Base-by-base conservation (phyloP, 805 yeast species). In the Barnettozyma botsteinii region DNA sequence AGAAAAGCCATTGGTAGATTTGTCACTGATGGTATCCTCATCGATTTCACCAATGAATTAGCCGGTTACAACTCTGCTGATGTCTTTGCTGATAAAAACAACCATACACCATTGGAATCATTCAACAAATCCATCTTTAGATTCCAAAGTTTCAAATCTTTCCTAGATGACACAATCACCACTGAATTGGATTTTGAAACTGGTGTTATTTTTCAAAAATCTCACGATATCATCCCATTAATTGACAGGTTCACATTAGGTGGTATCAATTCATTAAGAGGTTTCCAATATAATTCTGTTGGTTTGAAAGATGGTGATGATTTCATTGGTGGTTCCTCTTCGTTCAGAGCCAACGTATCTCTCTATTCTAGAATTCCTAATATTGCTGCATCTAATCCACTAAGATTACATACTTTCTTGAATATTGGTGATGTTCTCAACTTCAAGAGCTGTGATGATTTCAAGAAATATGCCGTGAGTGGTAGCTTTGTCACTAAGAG, bases 181-280 rank as follows among this genome's bases (percentile, higher is more conserved):
- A 50, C 77, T 7, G 69, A 72, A 19, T 40, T 76, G 2, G 61
- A 67, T 14, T 53, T 66, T 11, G 69, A 71, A 28, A 60, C 71
- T 18, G 94, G 91, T 17, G 62, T 66, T 17, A 66, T 82, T 37
- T 57, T 63, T 44, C 43, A 55, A 8, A 49, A 57, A n/a, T 48
- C 51, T 3, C 55, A 56, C 33, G 54, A 63, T 10, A 43, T 35
- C 40, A 62, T 85, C 1, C 88, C 82, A 51, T 57, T 79, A 27
- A 67, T 77, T 41, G 96, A 87, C 57, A 69, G 79, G 45, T 85
- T 86, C 56, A 81, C 76, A 55, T 66, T 85, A 37, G 88, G 93
- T 13, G 94, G 93, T 0, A 61, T 72, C 20, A 62, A 69, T 36
- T 73, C 77, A 7, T 69, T 84, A 37, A 68, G 75, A 45, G 91